Evolutionary conservation across 768 basidiomycete species (phyloP).

Genomic region (Lentinus tigrinus): DNA sequence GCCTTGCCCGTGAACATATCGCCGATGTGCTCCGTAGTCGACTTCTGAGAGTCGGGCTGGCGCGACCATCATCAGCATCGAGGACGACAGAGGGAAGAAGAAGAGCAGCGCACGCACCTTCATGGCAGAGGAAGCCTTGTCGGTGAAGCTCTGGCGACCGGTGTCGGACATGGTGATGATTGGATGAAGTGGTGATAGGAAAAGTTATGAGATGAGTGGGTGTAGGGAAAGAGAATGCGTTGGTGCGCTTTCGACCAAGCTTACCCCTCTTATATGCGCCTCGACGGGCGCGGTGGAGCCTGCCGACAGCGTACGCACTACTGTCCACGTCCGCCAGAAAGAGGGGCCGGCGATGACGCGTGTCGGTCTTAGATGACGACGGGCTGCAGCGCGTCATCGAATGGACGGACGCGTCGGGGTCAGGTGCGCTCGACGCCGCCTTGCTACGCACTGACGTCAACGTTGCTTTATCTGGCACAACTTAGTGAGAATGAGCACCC

Average conservation of each 20-base stretch:
- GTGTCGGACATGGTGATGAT: constrained; percentile 35
- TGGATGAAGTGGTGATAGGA: neutral
- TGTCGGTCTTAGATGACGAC: too few relatives aligned
- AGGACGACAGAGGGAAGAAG: neutral
- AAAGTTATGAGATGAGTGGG: neutral
- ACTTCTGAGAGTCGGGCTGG: constrained; percentile 38
- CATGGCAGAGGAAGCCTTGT: constrained; percentile 32
- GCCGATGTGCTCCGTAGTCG: constrained; percentile 36
- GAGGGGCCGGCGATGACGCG: too few relatives aligned
- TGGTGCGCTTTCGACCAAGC: neutral
- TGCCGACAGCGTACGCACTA: too few relatives aligned
- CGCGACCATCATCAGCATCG: neutral
- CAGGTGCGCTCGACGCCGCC: too few relatives aligned
- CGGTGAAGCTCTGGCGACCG: constrained; percentile 34
- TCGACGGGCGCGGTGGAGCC: too few relatives aligned
- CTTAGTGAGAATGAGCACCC: too few relatives aligned
- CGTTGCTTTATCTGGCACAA: too few relatives aligned
- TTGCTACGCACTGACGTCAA: too few relatives aligned
- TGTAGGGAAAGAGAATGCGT: neutral
- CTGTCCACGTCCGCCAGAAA: too few relatives aligned
- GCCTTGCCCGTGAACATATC: constrained; percentile 35
- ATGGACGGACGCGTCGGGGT: too few relatives aligned
- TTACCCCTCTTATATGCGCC: neutral
- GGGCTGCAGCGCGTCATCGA: too few relatives aligned
- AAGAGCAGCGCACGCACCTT: constrained; percentile 26